Conservation (phyloP, 495 filamentous ascomycete species). For the Aspergillus avenaceus region DNA sequence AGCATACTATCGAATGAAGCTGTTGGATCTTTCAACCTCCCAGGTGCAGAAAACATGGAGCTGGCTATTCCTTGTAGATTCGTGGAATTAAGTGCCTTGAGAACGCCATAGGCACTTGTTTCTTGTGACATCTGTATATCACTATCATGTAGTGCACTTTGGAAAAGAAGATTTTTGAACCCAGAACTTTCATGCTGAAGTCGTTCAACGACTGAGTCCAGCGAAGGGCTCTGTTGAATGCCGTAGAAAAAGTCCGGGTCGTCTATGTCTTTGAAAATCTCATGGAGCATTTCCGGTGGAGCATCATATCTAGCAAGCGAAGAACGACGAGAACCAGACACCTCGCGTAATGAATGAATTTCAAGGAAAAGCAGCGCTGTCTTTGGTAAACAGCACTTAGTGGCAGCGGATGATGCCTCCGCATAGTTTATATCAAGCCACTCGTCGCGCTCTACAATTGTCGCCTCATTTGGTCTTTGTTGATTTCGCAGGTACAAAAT, state of each 20-base stretch:
- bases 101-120: constrained; percentile 37
- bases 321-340: constrained; percentile 60
- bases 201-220: constrained; percentile 71
- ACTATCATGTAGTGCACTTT: constrained; percentile 87
- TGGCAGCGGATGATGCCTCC: constrained; percentile 71
- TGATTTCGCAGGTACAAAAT: constrained; percentile 88
- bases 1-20: constrained; percentile 65
- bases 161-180: constrained; percentile 81
- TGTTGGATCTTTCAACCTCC: constrained; percentile 22
- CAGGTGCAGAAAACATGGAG: constrained; percentile 34
- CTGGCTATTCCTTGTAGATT: constrained; percentile 47
- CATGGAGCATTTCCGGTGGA: constrained; percentile 64
- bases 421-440: constrained; percentile 85
- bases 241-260: constrained; percentile 96
- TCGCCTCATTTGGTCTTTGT: constrained; percentile 65
- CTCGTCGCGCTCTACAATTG: constrained; percentile 68
- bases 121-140: constrained; percentile 59
- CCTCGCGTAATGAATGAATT: constrained; percentile 53
- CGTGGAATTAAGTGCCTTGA: constrained; percentile 42
- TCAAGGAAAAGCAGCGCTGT: constrained; percentile 83
- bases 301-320: constrained; percentile 55
- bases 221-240: constrained; percentile 70
- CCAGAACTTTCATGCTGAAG: constrained; percentile 92
- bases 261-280: constrained; percentile 85
- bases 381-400: constrained; percentile 77